phyloP scores from a whole-genome alignment of 2,329 filamentous ascomycete species.

The Monosporascus sp. region DNA sequence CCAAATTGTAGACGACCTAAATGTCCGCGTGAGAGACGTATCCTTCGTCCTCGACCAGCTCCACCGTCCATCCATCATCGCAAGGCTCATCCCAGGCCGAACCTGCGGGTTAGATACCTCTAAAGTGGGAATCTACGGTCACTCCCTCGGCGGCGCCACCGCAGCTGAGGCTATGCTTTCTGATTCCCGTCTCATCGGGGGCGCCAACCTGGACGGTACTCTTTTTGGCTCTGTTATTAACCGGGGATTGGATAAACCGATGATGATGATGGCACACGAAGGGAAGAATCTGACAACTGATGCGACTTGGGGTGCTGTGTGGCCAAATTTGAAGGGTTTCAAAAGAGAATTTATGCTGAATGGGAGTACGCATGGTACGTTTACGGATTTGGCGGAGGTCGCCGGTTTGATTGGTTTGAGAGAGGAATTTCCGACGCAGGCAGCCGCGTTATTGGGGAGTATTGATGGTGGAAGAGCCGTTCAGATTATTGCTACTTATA shows the following conservation, averaged over 20 bases:
- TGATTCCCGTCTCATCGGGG: conserved; percentile 3
- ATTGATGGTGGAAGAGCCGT: no score
- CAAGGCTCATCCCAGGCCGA: background rate
- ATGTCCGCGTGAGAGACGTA: conserved; percentile 3
- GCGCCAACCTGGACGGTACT: conserved; percentile 2
- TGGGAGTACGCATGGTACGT: conserved; percentile 26
- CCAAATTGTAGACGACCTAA: background rate
- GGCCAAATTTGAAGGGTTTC: conserved; percentile 15
- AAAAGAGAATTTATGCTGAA: conserved; percentile 19
- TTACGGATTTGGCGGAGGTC: conserved; percentile 19
- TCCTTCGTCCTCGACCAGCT: conserved; percentile 9
- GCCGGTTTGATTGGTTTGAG: no score
- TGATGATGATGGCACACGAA: conserved; percentile 25
- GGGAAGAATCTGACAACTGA: conserved; percentile 23
- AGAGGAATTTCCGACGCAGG: no score
- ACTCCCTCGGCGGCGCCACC: conserved; percentile 6
- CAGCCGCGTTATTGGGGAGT: no score
- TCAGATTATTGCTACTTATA: no score
- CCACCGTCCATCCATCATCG: background rate
- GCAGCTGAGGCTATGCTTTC: background rate
- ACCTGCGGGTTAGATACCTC: background rate
- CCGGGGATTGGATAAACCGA: conserved; percentile 23
- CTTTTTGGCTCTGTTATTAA: conserved; percentile 21
- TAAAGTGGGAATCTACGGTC: conserved; percentile 4
- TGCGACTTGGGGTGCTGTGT: no score